A percentile compares a stretch with the other conserved stretches of the same genome.
Conservation (phyloP, 164 flowering plant species). For the Vitis labrusca region DNA sequence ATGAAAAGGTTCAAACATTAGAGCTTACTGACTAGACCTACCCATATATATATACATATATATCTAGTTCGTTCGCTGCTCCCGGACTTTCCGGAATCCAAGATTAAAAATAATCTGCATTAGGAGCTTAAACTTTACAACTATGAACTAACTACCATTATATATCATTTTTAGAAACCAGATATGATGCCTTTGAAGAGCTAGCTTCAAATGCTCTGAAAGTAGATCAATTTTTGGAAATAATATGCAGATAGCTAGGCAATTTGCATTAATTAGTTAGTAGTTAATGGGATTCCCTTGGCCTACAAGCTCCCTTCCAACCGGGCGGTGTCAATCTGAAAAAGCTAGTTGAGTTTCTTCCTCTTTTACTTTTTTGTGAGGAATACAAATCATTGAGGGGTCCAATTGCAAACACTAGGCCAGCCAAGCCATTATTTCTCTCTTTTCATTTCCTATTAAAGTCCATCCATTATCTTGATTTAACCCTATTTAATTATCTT, state of each 20-base stretch:
- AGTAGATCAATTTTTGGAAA: neutral
- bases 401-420: conserved; percentile 7
- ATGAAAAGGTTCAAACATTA: no score
- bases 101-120: no score
- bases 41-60: no score
- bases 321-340: conserved; percentile 3
- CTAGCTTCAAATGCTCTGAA: no score
- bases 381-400: conserved; percentile 15
- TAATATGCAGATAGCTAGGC: neutral
- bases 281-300: conserved; percentile 1
- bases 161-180: no score
- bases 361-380: neutral
- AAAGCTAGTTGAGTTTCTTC: neutral
- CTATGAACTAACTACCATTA: no score
- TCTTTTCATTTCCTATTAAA: conserved; percentile 7
- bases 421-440: conserved; percentile 2
- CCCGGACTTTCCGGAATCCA: no score
- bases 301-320: conserved; percentile 22
- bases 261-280: neutral
- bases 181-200: no score
- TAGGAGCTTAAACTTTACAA: no score
- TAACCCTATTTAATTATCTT: conserved; percentile 11
- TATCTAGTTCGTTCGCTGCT: no score
- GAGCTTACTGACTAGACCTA: no score
- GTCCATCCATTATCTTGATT: conserved; percentile 6